Conservation (phyloP, 164 flowering plant species). For the Vitis cinerea region DNA sequence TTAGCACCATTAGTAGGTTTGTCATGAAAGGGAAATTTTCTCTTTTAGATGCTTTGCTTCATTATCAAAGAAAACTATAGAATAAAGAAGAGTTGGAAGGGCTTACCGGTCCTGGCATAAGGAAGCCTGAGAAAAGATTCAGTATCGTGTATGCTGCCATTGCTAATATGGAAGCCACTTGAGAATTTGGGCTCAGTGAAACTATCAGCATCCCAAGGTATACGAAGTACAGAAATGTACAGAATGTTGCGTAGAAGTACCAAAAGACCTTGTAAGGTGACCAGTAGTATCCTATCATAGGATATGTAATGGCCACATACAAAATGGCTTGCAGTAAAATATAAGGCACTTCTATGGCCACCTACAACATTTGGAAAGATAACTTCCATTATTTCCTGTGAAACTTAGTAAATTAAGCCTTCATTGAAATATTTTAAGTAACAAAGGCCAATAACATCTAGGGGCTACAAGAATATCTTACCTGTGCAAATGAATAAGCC, state of each 20-base stretch:
- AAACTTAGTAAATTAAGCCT: no score
- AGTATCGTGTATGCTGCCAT: conserved; percentile 34
- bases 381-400: not conserved
- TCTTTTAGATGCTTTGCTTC: no score
- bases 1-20: no score
- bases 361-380: conserved; percentile 23
- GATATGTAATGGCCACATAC: conserved; percentile 35
- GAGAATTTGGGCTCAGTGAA: conserved; percentile 32
- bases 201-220: conserved; percentile 45
- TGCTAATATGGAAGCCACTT: conserved; percentile 35
- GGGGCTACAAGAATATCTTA: conserved; percentile 3
- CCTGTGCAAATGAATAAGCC: conserved; percentile 54
- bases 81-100: not conserved
- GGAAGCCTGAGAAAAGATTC: conserved; percentile 50
- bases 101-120: conserved; percentile 50
- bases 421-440: no score
- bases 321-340: conserved; percentile 28
- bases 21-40: no score
- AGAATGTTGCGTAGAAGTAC: conserved; percentile 37
- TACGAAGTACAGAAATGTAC: conserved; percentile 30
- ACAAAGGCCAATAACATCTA: no score
- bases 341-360: conserved; percentile 41
- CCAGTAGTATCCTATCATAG: conserved; percentile 33
- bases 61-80: no score
- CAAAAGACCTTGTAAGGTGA: conserved; percentile 38